Conservation (phyloP, 805 yeast species). For the Candida tammaniensis region DNA sequence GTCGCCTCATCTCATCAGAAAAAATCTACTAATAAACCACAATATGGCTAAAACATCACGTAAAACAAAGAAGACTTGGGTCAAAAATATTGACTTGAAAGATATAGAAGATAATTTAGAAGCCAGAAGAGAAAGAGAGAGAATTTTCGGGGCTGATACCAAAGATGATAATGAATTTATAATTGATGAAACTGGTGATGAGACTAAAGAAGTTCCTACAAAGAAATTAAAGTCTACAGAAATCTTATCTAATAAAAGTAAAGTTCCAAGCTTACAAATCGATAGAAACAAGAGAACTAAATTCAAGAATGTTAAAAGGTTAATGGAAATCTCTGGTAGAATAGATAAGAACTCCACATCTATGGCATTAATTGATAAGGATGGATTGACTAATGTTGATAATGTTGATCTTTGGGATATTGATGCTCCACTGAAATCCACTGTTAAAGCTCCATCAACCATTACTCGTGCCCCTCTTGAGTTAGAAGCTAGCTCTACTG, state of each 20-base stretch:
- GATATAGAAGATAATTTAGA: constrained; percentile 75
- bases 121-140: constrained; percentile 59
- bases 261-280: constrained; percentile 60
- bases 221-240: constrained; percentile 58
- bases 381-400: constrained; percentile 51
- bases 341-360: constrained; percentile 48
- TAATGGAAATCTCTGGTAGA: constrained; percentile 77
- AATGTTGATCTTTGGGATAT: constrained; percentile 72
- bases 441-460: constrained; percentile 9
- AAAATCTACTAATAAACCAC: background rate
- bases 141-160: constrained; percentile 56
- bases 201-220: constrained; percentile 48
- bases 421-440: background rate
- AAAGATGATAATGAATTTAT: constrained; percentile 62
- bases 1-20: constrained; percentile 12
- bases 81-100: constrained; percentile 84
- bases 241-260: constrained; percentile 70
- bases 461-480: constrained; percentile 42
- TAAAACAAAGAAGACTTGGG: constrained; percentile 91
- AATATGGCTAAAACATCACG: constrained; percentile 47
- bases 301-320: constrained; percentile 57
- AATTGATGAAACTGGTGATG: constrained; percentile 39
- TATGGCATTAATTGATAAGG: constrained; percentile 54
- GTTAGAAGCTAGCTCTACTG: constrained; percentile 45
- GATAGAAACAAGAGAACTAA: constrained; percentile 46